Evolutionary conservation across 2,329 filamentous ascomycete genomes (phyloP).

Genomic region (Aspergillus bombycis): DNA sequence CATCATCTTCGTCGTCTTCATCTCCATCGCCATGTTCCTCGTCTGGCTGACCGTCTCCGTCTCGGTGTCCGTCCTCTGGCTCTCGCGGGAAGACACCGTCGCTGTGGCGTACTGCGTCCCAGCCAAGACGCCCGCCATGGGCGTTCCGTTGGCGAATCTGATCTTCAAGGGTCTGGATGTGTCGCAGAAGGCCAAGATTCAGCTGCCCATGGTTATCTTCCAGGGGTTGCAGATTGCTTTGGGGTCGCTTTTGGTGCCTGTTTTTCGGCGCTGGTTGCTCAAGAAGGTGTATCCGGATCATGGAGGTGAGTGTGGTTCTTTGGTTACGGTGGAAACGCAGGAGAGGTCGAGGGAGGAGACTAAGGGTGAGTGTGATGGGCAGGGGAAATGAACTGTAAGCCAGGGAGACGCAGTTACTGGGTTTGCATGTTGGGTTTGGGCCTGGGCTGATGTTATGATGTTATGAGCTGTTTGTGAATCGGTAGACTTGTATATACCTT

Average conservation of each 20-base stretch:
- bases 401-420: too few relatives aligned
- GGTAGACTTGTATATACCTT: too few relatives aligned
- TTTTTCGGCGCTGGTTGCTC: not conserved
- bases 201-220: not conserved
- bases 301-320: not conserved
- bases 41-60: not conserved
- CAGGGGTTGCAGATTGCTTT: not conserved
- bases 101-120: not conserved
- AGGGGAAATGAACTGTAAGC: not conserved
- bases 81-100: not conserved
- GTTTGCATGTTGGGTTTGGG: too few relatives aligned
- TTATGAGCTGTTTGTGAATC: not conserved
- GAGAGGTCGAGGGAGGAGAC: not conserved
- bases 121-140: not conserved
- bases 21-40: not conserved
- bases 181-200: not conserved
- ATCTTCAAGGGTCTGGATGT: not conserved
- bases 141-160: not conserved
- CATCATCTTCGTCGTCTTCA: slow-evolving; percentile 1
- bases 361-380: not conserved
- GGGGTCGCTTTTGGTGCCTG: not conserved
- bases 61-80: not conserved
- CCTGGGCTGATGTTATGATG: not conserved
- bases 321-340: not conserved
- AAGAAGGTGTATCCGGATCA: not conserved